Conservation (phyloP, 164 flowering plant genomes). For the Chimonanthus salicifolius region DNA sequence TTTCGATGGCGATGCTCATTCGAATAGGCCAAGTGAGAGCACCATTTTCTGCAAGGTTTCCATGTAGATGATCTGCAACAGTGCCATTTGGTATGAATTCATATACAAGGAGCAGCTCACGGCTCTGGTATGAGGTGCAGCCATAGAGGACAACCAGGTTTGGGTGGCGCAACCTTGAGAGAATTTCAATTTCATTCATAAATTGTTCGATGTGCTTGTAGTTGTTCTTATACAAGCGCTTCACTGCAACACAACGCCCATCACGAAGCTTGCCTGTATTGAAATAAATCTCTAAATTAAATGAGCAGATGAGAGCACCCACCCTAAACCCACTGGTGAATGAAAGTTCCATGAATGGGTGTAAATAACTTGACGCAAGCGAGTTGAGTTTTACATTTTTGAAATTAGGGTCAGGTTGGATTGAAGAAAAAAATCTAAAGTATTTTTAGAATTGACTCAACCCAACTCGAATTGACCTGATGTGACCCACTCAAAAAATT, state of each 20-base stretch:
- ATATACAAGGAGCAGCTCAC: conserved; percentile 45
- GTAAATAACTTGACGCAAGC: not conserved
- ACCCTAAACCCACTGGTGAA: not conserved
- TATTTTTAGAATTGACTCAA: not conserved
- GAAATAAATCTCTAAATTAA: not conserved
- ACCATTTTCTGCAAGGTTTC: conserved; percentile 25
- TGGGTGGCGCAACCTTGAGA: conserved; percentile 52
- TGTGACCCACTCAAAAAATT: too few relatives aligned
- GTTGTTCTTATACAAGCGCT: conserved; percentile 61
- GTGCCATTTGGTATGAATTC: too few relatives aligned
- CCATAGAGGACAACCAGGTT: conserved; percentile 73
- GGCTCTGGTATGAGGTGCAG: conserved; percentile 62
- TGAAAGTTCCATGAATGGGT: too few relatives aligned
- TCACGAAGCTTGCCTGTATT: conserved; percentile 51
- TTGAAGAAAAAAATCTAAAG: not conserved
- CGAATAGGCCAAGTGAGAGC: conserved; percentile 36
- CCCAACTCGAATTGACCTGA: too few relatives aligned
- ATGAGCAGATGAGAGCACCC: not conserved
- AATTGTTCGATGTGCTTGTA: conserved; percentile 56
- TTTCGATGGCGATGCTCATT: too few relatives aligned
- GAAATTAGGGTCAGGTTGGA: too few relatives aligned
- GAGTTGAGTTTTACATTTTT: not conserved
- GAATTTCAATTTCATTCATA: conserved; percentile 65
- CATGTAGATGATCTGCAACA: too few relatives aligned
- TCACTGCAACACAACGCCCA: conserved; percentile 74